phyloP scores from a whole-genome alignment of 495 filamentous ascomycete species.

The Lichenothelia convexa region DNA sequence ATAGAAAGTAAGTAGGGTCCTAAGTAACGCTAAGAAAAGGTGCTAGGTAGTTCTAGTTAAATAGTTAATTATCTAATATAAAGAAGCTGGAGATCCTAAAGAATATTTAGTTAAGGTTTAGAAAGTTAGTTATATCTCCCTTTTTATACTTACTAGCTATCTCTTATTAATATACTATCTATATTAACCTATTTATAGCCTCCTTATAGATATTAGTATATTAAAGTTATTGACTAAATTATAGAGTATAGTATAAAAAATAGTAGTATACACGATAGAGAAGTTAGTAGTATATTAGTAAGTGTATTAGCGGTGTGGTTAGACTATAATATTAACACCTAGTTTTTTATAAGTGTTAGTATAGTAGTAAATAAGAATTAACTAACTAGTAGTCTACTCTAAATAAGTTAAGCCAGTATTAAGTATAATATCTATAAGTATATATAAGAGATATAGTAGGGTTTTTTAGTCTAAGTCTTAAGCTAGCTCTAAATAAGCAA shows the following conservation, averaged over 20 bases:
- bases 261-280: too few relatives aligned
- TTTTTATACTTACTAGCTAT: too few relatives aligned
- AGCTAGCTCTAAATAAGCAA: too few relatives aligned
- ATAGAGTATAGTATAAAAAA: neutral
- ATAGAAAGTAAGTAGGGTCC: neutral
- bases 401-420: too few relatives aligned
- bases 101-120: too few relatives aligned
- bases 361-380: too few relatives aligned
- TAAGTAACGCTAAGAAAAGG: neutral
- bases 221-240: conserved; percentile 1
- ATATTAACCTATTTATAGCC: neutral
- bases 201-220: neutral
- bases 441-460: too few relatives aligned
- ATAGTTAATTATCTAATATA: neutral
- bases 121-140: neutral
- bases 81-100: neutral
- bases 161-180: too few relatives aligned
- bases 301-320: neutral
- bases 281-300: neutral
- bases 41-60: neutral
- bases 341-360: too few relatives aligned
- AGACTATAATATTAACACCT: neutral
- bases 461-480: too few relatives aligned
- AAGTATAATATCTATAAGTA: too few relatives aligned
- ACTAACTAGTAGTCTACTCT: too few relatives aligned